Evolutionary conservation across 2,329 filamentous ascomycete species (phyloP), one percentile per base, ranked within the genome.

Genomic region (Alternaria viburni): DNA sequence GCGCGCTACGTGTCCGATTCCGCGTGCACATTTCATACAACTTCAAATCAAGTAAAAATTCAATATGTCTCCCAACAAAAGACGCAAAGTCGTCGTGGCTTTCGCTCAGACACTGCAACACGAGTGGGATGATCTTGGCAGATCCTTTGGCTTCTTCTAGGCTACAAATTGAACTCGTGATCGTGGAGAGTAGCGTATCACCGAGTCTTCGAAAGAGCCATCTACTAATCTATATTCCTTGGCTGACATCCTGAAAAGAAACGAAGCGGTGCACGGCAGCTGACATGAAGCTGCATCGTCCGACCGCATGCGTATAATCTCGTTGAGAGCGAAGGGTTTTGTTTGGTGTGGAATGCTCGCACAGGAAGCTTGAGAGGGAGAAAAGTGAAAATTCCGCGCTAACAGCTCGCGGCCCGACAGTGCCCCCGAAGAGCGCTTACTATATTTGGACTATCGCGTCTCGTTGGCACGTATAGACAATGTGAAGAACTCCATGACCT

Each of bases 141-240:
- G 90, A 89, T 91, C 86, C 86, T 89, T 89, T 83, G 75, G 86
- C 83, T 91, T 86, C 78, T 77, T 95, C 84, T 95, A 88, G 92
- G 92, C 91, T 87, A 83, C 82, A 91, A 88, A 89, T 89, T 94
- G 95, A 92, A 95, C 92, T 93, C 86, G 91, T 85, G 87, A 89
- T 90, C 88, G 90, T 93, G 87, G 80, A 87, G 80, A 85, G 80
- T 84, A 84, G 83, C 78, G 81, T 82, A 84, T 86, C 90, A 86
- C 85, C 83, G 92, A 93, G 93, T 92, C 92, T 96, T 96, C 92
- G 92, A 96, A 92, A 92, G 91, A 90, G 92, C 92, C 92, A 82
- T 66, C 43, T 57, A 56, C 52, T 52, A 50, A 28, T 49, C 51
- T 51, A 32, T 23, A 47, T n/a, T 19, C 30, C 36, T 26, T 57